Percentiles rank a stretch among this genome's conserved stretches.
These are phyloP conservation scores for Candida boleticola DNA, from an alignment of 805 yeast genomes.

Conservation along the genomic window DNA sequence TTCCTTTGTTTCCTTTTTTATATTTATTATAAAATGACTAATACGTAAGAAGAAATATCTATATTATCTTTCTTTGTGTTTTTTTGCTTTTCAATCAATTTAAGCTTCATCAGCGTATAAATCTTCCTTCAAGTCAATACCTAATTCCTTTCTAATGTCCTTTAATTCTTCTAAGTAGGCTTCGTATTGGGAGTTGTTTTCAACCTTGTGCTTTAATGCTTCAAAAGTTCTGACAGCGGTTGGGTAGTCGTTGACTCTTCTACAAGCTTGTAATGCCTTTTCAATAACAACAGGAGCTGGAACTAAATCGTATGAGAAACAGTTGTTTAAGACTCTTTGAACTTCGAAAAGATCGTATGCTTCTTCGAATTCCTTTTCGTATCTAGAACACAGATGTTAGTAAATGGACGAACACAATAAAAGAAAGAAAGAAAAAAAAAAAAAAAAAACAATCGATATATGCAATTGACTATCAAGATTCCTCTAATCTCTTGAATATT, in stretches of 20 bases:
- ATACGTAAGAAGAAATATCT: neutral
- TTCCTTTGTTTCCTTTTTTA: neutral
- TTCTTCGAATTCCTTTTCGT: slow-evolving; percentile 88
- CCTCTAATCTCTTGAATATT: no score
- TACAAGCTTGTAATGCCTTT: slow-evolving; percentile 94
- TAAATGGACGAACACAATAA: slow-evolving; percentile 8
- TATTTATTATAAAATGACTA: slow-evolving; percentile 2
- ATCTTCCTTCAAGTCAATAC: slow-evolving; percentile 90
- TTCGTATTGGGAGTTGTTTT: slow-evolving; percentile 87
- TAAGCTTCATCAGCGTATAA: slow-evolving; percentile 47
- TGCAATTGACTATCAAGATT: no score
- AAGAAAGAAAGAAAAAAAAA: neutral
- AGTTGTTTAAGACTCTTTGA: slow-evolving; percentile 92
- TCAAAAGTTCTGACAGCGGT: slow-evolving; percentile 98
- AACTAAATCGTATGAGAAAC: slow-evolving; percentile 96
- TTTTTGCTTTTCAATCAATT: slow-evolving; percentile 2
- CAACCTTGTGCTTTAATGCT: slow-evolving; percentile 95
- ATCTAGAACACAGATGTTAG: slow-evolving; percentile 47
- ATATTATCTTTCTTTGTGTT: neutral
- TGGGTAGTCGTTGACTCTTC: slow-evolving; percentile 98
- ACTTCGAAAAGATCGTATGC: slow-evolving; percentile 48
- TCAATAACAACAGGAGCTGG: slow-evolving; percentile 97
- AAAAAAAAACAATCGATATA: neutral
- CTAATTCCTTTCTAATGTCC: slow-evolving; percentile 87
- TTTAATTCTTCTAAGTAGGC: slow-evolving; percentile 95